These are phyloP conservation scores for Blastocrithidia nonstop DNA, from an alignment of 208 protist genomes.

Conservation along the genomic window DNA sequence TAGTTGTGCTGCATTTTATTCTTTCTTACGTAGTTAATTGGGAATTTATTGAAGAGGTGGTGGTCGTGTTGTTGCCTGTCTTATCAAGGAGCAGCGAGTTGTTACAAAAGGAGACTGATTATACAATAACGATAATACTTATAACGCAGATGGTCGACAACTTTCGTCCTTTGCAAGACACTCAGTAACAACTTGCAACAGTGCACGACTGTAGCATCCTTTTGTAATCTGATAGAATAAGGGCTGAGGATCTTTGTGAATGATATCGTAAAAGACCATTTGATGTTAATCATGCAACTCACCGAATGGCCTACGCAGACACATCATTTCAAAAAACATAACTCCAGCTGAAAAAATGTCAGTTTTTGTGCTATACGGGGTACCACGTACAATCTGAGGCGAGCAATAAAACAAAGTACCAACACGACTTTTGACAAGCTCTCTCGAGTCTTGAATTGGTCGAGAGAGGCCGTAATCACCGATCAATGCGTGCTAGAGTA, in stretches of 20 bases:
- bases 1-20: neutral
- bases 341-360: slow-evolving; percentile 88
- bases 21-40: neutral
- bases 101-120: too few species aligned
- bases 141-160: slow-evolving; percentile 27
- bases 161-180: slow-evolving; percentile 50
- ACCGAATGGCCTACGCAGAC: slow-evolving; percentile 42
- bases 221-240: slow-evolving; percentile 10
- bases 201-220: slow-evolving; percentile 13
- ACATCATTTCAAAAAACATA: slow-evolving; percentile 80
- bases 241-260: slow-evolving; percentile 42
- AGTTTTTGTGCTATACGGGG: slow-evolving; percentile 82
- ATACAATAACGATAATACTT: slow-evolving; percentile 37
- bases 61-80: too few species aligned
- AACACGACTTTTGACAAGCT: slow-evolving; percentile 60
- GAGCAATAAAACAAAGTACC: slow-evolving; percentile 88
- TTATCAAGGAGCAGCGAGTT: too few species aligned
- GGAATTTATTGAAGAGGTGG: neutral
- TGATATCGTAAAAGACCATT: slow-evolving; percentile 28
- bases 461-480: slow-evolving; percentile 85
- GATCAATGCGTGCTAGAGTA: slow-evolving; percentile 26
- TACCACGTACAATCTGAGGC: slow-evolving; percentile 80
- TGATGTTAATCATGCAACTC: slow-evolving; percentile 55
- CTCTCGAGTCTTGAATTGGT: slow-evolving; percentile 37
- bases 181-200: slow-evolving; percentile 19